Evolutionary conservation across 2,329 filamentous ascomycete genomes (phyloP).

Genomic region (Diplodia corticola): DNA sequence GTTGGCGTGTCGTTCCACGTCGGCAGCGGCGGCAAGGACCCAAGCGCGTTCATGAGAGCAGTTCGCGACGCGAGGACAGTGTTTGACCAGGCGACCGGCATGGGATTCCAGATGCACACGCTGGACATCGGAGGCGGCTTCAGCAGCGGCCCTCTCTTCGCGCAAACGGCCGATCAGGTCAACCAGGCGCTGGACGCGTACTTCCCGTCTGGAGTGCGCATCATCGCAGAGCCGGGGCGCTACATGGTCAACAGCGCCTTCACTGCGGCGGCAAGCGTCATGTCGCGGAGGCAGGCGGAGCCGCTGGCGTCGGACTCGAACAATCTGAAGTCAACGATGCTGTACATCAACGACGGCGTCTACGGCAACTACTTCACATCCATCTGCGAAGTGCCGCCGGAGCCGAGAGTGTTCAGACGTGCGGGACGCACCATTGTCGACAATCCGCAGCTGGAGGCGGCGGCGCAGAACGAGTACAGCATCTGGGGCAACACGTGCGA

Average conservation of each 20-base stretch:
- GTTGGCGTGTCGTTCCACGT: slow-evolving; percentile 94
- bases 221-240: slow-evolving; percentile 90
- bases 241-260: slow-evolving; percentile 90
- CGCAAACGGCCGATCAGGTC: slow-evolving; percentile 15
- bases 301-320: slow-evolving; percentile 59
- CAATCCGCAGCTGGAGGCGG: slow-evolving; percentile 47
- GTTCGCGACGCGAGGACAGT: slow-evolving; percentile 79
- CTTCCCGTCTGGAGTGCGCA: slow-evolving; percentile 75
- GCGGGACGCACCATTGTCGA: slow-evolving; percentile 57
- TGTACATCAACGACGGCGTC: slow-evolving; percentile 90
- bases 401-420: slow-evolving; percentile 71
- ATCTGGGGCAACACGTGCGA: slow-evolving; percentile 96
- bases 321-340: slow-evolving; percentile 72
- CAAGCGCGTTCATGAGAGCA: slow-evolving; percentile 77
- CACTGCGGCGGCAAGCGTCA: slow-evolving; percentile 87
- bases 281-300: slow-evolving; percentile 80
- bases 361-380: slow-evolving; percentile 97
- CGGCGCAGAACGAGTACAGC: slow-evolving; percentile 58
- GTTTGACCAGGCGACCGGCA: slow-evolving; percentile 72
- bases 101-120: slow-evolving; percentile 75
- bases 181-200: slow-evolving; percentile 74
- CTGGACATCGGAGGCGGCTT: slow-evolving; percentile 92
- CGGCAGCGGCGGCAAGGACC: slow-evolving; percentile 89
- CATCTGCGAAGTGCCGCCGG: slow-evolving; percentile 89
- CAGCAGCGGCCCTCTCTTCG: slow-evolving; percentile 71